A percentile compares a stretch with the other conserved stretches of the same genome.
Conservation (phyloP, 78 protist species). For the Dictyostelium citrinum region DNA sequence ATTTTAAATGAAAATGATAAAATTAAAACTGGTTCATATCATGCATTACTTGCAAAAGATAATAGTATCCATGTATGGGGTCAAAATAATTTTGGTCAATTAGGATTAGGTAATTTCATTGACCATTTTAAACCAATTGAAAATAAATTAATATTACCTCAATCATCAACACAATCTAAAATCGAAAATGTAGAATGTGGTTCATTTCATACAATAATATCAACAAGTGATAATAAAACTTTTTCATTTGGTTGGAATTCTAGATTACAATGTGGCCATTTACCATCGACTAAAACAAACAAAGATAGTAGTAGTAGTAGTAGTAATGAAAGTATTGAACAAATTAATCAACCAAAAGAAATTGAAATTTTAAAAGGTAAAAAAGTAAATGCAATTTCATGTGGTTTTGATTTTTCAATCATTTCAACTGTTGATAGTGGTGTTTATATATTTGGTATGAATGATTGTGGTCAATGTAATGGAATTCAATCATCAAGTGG, state of each 20-base stretch:
- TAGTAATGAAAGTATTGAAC: background rate
- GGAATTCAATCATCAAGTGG: no score
- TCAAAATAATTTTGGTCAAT: slow-evolving; percentile 37
- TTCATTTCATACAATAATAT: slow-evolving; percentile 44
- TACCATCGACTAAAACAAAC: no score
- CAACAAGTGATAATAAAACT: slow-evolving; percentile 9
- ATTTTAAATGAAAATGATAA: background rate
- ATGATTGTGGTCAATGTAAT: slow-evolving; percentile 52
- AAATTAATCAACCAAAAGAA: background rate
- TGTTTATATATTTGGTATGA: slow-evolving; percentile 53
- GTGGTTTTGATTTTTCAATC: slow-evolving; percentile 47
- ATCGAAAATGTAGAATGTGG: slow-evolving; percentile 8
- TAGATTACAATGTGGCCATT: slow-evolving; percentile 38
- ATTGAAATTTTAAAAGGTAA: background rate
- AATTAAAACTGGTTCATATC: slow-evolving; percentile 51
- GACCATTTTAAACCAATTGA: background rate
- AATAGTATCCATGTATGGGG: slow-evolving; percentile 42
- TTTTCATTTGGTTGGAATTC: slow-evolving; percentile 60
- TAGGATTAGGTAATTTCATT: background rate
- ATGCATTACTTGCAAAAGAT: slow-evolving; percentile 15
- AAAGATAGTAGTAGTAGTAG: no score
- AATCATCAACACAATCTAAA: background rate
- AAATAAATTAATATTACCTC: background rate
- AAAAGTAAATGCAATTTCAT: slow-evolving; percentile 13
- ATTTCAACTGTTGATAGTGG: background rate